Percentiles rank a stretch among this genome's conserved stretches.
phyloP scores from a whole-genome alignment of 2,329 filamentous ascomycete genomes.

The Iodosphaeria phyllophila region DNA sequence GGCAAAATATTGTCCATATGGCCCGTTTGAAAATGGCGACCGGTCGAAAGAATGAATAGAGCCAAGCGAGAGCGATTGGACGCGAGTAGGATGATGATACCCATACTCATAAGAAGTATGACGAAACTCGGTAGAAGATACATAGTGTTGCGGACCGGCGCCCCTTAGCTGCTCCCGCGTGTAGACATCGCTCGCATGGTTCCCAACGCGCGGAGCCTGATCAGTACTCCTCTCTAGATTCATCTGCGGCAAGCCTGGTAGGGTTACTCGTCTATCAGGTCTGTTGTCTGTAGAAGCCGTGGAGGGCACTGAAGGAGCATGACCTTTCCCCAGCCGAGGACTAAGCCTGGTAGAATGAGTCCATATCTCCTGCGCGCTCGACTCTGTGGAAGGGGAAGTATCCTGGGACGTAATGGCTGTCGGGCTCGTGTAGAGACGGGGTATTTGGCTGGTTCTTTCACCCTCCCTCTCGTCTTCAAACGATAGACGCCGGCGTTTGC shows the following conservation, averaged over 20 bases:
- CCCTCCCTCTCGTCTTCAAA: slow-evolving; percentile 20
- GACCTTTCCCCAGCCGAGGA: slow-evolving; percentile 14
- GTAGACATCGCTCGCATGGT: slow-evolving; percentile 18
- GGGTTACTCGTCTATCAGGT: slow-evolving; percentile 16
- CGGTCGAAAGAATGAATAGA: slow-evolving; percentile 23
- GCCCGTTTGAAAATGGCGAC: slow-evolving; percentile 21
- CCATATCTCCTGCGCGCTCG: slow-evolving; percentile 17
- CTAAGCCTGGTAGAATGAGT: slow-evolving; percentile 14
- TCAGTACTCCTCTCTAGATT: slow-evolving; percentile 17
- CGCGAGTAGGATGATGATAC: slow-evolving; percentile 23
- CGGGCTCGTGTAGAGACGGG: slow-evolving; percentile 24
- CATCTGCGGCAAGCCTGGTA: slow-evolving; percentile 22
- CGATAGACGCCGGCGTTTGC: slow-evolving; percentile 27
- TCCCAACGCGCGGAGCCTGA: slow-evolving; percentile 14
- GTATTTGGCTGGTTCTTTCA: slow-evolving; percentile 23
- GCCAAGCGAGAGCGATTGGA: slow-evolving; percentile 26
- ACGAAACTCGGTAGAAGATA: slow-evolving; percentile 15
- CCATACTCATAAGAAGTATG: slow-evolving; percentile 16
- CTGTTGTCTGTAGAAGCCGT: slow-evolving; percentile 16
- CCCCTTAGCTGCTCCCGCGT: slow-evolving; percentile 8
- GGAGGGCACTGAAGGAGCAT: slow-evolving; percentile 13
- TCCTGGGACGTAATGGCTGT: too few species aligned
- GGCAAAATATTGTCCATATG: slow-evolving; percentile 21
- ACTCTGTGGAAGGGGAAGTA: slow-evolving; percentile 15
- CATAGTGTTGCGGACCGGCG: slow-evolving; percentile 9